phyloP scores from a whole-genome alignment of 2,329 filamentous ascomycete species.

The Sporothrix humicola region DNA sequence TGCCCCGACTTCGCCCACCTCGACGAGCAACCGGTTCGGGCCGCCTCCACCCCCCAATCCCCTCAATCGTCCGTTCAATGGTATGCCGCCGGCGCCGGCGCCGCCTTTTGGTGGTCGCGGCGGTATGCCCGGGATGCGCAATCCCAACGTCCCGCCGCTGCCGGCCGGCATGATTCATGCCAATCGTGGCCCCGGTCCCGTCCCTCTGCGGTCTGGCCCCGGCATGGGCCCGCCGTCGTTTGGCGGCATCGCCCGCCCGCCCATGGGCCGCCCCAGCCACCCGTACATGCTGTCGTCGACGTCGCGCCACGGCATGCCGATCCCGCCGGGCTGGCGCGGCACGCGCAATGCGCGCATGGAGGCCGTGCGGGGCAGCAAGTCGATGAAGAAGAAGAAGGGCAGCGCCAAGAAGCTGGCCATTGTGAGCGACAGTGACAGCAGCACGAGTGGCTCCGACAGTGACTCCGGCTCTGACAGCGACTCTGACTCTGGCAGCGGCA shows the following conservation, averaged over 20 bases:
- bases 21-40: neutral
- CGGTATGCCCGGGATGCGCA: neutral
- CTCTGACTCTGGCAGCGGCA: neutral
- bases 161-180: no score
- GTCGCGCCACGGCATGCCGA: neutral
- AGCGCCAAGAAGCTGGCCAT: neutral
- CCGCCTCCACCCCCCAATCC: neutral
- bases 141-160: neutral
- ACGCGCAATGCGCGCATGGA: neutral
- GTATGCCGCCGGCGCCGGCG: neutral
- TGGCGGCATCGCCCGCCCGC: neutral
- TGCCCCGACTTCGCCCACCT: neutral
- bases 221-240: neutral
- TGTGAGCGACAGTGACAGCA: conserved; percentile 15
- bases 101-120: neutral
- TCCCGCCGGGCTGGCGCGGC: neutral
- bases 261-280: neutral
- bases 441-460: neutral
- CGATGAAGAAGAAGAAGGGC: conserved; percentile 3
- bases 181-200: neutral
- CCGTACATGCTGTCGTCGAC: conserved; percentile 23
- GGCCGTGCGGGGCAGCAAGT: neutral
- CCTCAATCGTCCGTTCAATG: no score
- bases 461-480: neutral
- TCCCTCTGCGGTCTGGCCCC: neutral